These are phyloP conservation scores for Leccinum aurantiacum DNA, from an alignment of 768 basidiomycete species.

Conservation along the genomic window DNA sequence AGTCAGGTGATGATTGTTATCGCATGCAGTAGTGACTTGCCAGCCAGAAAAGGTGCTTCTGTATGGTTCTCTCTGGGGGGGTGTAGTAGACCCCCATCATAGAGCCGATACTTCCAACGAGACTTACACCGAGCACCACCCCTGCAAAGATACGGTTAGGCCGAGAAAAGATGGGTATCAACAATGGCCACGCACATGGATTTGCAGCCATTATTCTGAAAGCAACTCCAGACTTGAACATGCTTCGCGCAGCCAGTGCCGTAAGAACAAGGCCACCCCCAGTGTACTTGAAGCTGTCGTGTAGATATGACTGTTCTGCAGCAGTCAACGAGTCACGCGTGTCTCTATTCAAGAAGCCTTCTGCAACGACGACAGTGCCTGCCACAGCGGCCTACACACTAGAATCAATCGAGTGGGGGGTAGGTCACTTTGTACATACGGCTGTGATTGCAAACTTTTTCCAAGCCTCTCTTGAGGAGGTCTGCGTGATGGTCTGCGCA, in stretches of 20 bases:
- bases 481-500: constrained; percentile 34
- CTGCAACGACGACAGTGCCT: constrained; percentile 61
- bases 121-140: constrained; percentile 80
- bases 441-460: constrained; percentile 52
- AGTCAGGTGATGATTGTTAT: constrained; percentile 3
- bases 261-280: constrained; percentile 77
- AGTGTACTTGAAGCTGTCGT: constrained; percentile 81
- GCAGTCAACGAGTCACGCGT: constrained; percentile 65
- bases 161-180: neutral
- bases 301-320: constrained; percentile 66
- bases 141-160: constrained; percentile 40
- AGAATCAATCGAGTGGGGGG: neutral
- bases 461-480: constrained; percentile 46
- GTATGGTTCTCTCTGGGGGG: constrained; percentile 68
- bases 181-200: constrained; percentile 54
- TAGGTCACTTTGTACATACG: constrained; percentile 35
- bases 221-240: constrained; percentile 68
- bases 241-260: constrained; percentile 72
- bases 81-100: constrained; percentile 86
- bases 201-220: constrained; percentile 81
- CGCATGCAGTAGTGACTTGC: constrained; percentile 38
- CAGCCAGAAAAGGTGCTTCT: constrained; percentile 82
- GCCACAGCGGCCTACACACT: constrained; percentile 63
- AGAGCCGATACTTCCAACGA: constrained; percentile 75
- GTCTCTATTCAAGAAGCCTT: constrained; percentile 73